These are phyloP conservation scores for Elymus sibiricus DNA, from an alignment of 176 grass and related monocot genomes.

Conservation along the genomic window DNA sequence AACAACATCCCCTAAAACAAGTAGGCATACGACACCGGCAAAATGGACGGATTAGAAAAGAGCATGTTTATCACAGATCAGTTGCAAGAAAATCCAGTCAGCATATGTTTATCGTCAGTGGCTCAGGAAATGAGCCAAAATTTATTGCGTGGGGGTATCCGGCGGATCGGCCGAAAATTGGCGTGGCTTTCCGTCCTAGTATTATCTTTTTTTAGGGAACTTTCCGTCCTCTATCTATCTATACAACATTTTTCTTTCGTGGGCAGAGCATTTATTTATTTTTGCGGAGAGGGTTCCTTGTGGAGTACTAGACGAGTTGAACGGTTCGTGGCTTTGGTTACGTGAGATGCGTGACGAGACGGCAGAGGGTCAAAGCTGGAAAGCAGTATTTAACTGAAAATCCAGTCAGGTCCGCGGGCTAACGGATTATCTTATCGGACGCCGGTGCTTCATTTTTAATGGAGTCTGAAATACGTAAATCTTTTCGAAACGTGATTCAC, in stretches of 20 bases:
- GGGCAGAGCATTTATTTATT: background rate
- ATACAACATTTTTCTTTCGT: background rate
- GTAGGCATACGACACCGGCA: background rate
- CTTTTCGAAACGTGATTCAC: background rate
- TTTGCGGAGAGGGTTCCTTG: background rate
- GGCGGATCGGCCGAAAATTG: constrained; percentile 10
- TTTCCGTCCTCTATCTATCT: too few species aligned
- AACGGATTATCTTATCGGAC: background rate
- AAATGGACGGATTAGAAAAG: background rate
- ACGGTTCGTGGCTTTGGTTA: background rate
- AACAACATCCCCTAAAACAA: background rate
- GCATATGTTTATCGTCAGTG: background rate
- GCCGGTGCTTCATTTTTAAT: background rate
- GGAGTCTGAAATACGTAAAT: background rate
- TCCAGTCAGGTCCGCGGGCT: background rate
- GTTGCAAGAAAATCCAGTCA: constrained; percentile 20
- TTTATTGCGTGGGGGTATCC: background rate
- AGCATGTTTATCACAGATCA: background rate
- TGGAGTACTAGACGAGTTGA: background rate
- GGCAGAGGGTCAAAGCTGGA: constrained; percentile 6
- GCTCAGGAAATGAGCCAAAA: background rate
- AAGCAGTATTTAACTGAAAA: constrained; percentile 19
- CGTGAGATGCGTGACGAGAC: background rate
- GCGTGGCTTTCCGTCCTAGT: background rate
- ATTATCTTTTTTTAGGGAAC: too few species aligned